Evolutionary conservation across 2,329 filamentous ascomycete species (phyloP).

Genomic region (Xylaria sp.): DNA sequence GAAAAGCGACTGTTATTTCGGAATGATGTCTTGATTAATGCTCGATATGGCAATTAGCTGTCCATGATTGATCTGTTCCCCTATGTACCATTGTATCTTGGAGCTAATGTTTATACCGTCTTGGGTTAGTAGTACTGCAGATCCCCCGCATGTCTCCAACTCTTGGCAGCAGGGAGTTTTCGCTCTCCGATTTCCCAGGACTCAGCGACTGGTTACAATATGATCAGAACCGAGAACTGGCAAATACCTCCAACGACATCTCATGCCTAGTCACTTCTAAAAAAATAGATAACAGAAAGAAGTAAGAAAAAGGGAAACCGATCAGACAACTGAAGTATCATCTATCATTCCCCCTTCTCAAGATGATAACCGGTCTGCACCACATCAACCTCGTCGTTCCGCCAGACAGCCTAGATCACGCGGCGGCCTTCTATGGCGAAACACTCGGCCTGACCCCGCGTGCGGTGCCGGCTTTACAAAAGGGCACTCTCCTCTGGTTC

Average conservation of each 20-base stretch:
- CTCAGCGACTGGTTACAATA: neutral
- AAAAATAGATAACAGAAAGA: neutral
- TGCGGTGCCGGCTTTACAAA: conserved; percentile 64
- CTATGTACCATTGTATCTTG: neutral
- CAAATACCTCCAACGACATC: neutral
- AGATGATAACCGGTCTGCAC: conserved; percentile 64
- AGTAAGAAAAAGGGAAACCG: neutral
- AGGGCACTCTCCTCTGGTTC: conserved; percentile 67
- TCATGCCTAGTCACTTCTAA: neutral
- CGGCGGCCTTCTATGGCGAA: conserved; percentile 64
- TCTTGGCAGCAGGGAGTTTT: neutral
- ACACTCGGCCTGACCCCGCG: conserved; percentile 66
- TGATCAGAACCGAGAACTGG: neutral
- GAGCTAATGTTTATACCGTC: neutral
- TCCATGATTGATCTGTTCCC: neutral
- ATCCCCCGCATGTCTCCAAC: conserved; percentile 2
- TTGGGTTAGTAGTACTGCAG: neutral
- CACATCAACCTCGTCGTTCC: conserved; percentile 71
- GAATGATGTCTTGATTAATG: neutral
- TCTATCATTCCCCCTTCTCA: neutral
- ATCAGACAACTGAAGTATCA: neutral
- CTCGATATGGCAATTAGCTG: neutral
- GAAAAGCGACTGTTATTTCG: neutral
- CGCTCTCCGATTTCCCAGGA: conserved; percentile 3
- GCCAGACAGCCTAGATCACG: conserved; percentile 60